Evolutionary conservation across 306 rosid species (phyloP).

Genomic region (Vigna hirtella): DNA sequence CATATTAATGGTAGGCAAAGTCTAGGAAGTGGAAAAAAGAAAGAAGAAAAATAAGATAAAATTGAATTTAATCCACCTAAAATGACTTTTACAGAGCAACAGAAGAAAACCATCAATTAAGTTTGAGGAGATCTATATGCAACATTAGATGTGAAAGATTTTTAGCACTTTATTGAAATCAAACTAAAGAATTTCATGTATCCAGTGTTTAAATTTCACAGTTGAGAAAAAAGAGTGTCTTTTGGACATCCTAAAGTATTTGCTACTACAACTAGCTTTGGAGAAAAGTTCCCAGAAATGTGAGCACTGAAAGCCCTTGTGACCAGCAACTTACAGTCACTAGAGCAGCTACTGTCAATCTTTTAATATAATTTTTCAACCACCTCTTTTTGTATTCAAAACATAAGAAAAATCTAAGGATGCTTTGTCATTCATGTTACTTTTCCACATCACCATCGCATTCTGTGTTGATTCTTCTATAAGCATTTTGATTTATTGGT

Average conservation of each 20-base stretch:
- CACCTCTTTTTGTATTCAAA: background rate
- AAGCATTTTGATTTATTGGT: constrained; percentile 28
- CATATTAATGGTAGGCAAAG: too few relatives aligned
- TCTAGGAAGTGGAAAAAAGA: too few relatives aligned
- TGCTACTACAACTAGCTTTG: background rate
- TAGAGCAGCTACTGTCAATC: constrained; percentile 12
- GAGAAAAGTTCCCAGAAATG: constrained; percentile 22
- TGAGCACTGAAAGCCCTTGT: constrained; percentile 57
- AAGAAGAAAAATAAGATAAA: too few relatives aligned
- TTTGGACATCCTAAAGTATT: background rate
- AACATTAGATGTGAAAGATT: too few relatives aligned
- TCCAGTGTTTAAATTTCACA: too few relatives aligned
- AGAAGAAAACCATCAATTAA: too few relatives aligned
- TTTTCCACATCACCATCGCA: constrained; percentile 42
- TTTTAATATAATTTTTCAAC: background rate
- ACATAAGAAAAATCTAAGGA: background rate
- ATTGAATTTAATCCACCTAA: too few relatives aligned
- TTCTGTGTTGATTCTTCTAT: background rate
- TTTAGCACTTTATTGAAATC: too few relatives aligned
- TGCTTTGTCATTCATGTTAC: background rate
- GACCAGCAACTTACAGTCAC: constrained; percentile 27
- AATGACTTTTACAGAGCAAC: too few relatives aligned
- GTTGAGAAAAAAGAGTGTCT: background rate
- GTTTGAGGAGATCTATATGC: too few relatives aligned
- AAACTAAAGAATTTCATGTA: too few relatives aligned